Evolutionary conservation across 2,329 filamentous ascomycete genomes (phyloP).

Genomic region (Exophiala aquamarina): DNA sequence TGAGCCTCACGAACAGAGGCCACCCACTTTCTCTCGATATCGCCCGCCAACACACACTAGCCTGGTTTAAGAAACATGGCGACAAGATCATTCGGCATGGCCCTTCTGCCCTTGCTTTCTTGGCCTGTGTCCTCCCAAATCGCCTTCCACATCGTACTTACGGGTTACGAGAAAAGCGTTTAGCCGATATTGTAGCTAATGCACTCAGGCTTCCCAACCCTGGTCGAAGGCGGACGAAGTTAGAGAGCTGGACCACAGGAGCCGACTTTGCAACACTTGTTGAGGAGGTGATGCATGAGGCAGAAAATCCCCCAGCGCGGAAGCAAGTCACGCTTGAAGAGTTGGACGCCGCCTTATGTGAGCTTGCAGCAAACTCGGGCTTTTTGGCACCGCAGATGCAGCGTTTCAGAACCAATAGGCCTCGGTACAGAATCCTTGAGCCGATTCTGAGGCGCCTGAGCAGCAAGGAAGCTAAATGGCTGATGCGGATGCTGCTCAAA

Average conservation of each 20-base stretch:
- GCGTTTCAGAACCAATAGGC: too few relatives aligned
- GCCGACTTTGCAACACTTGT: slow-evolving; percentile 72
- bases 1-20: slow-evolving; percentile 43
- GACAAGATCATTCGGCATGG: slow-evolving; percentile 56
- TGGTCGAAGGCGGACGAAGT: too few relatives aligned
- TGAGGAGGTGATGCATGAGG: slow-evolving; percentile 61
- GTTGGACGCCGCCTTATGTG: slow-evolving; percentile 65
- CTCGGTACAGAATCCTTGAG: slow-evolving; percentile 42
- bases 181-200: slow-evolving; percentile 68
- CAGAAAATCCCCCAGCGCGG: slow-evolving; percentile 47
- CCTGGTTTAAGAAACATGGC: slow-evolving; percentile 71
- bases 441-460: slow-evolving; percentile 60
- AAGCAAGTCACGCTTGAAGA: slow-evolving; percentile 66
- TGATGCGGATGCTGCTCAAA: slow-evolving; percentile 78
- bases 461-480: slow-evolving; percentile 79
- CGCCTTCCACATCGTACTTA: slow-evolving; percentile 77
- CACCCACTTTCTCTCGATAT: slow-evolving; percentile 26
- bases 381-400: slow-evolving; percentile 62
- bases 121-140: slow-evolving; percentile 76
- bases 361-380: slow-evolving; percentile 65
- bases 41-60: slow-evolving; percentile 41
- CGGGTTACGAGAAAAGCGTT: slow-evolving; percentile 58
- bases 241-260: too few relatives aligned
- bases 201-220: slow-evolving; percentile 56
- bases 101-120: slow-evolving; percentile 62